These are phyloP conservation scores for Gossypium ekmanianum DNA, from an alignment of 345 rosid genomes.

Conservation along the genomic window DNA sequence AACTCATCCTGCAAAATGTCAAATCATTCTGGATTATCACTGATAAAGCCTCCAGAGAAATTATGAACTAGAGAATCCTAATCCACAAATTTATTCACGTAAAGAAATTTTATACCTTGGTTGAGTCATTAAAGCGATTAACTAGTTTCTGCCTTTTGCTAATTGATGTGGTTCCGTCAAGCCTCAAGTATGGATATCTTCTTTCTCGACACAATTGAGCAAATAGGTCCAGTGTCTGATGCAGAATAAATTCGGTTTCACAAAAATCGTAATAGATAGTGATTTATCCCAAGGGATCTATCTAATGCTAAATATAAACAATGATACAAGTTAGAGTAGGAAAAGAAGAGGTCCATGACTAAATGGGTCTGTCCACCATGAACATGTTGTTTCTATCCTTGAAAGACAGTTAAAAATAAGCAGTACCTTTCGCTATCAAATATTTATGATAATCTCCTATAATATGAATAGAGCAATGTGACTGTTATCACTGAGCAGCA, in stretches of 20 bases:
- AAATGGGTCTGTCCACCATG: not conserved
- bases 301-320: not conserved
- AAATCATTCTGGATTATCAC: constrained; percentile 12
- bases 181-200: constrained; percentile 87
- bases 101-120: constrained; percentile 49
- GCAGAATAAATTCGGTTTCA: constrained; percentile 17
- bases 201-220: constrained; percentile 97
- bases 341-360: not conserved
- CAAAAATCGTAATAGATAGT: constrained; percentile 16
- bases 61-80: not conserved
- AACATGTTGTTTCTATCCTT: constrained; percentile 26
- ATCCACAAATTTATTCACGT: not conserved
- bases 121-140: constrained; percentile 75
- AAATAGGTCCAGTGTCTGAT: constrained; percentile 93
- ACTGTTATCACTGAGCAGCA: not conserved
- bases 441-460: not conserved
- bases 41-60: not conserved
- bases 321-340: not conserved
- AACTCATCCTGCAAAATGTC: constrained; percentile 72
- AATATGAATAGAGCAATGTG: not conserved
- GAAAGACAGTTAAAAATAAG: not conserved
- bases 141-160: constrained; percentile 95
- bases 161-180: constrained; percentile 92
- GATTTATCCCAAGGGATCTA: constrained; percentile 8
- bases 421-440: not conserved